Evolutionary conservation across 495 filamentous ascomycete species (phyloP), one percentile per base, ranked within the genome.

Genomic region (Penicillium lividum): DNA sequence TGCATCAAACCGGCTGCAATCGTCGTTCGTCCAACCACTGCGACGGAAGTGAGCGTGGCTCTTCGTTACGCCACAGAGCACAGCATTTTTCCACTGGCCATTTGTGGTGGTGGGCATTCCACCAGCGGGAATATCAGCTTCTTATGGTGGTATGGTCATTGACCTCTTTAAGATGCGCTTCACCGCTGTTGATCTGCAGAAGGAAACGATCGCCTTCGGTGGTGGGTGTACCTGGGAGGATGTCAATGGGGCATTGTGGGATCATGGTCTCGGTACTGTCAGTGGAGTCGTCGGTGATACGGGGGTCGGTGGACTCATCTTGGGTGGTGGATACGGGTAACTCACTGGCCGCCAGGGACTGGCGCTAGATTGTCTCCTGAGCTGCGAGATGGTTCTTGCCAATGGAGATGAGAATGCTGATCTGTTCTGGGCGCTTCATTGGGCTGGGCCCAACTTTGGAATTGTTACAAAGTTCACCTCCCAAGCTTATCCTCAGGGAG

Each of bases 281-380:
- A 81, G 81, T 3, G 80, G 82, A 9, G 82, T 77, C 1, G 76
- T 83, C 16, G 79, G 80, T 57, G 71, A 81, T 53, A 81, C 76
- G n/a, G 81, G 83, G 18, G 75, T 84, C 18, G 43, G 43, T 7
- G 43, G 43, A 7, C 43, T 46, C 4, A 46, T 22, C 4, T 22
- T 46, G 9, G 16, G 81, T 77, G 82, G 82, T 4, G 82, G 83
- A 4, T 79, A 80, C 55, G 82, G 82, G 9, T 76, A 68, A 56
- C 68, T 84, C 7, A 68, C 63, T n/a, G 74, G 75, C 1, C 56
- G 59, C 16, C 62, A 79, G 54, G 82, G 81, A 11, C 67, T 82
- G 3, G 71, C 67, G 0, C 70, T 81, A 55, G 81, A 83, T 65
- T 76, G 73, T 56, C 73, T 84, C 4, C 49, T 84, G 18, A 60